Conservation (phyloP, 108 stramenopile genomes). For the Fistulifera pelliculosa region DNA sequence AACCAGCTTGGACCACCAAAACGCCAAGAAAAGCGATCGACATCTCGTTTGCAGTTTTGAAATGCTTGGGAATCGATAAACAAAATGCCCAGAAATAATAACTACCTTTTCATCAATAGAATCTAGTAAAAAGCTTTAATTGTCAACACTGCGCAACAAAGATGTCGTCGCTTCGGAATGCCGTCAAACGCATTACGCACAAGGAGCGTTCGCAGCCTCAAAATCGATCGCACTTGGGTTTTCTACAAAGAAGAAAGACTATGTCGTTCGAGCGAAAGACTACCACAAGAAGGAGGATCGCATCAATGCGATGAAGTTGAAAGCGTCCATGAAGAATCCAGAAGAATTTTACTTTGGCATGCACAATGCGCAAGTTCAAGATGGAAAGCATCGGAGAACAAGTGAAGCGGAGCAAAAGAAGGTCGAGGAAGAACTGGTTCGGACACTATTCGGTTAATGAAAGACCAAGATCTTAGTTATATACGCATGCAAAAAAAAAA, state of each 20-base stretch:
- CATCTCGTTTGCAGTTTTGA: no score
- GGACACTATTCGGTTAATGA: constrained; percentile 79
- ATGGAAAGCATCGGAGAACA: constrained; percentile 42
- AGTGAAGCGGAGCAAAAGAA: constrained; percentile 37
- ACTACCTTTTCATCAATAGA: constrained; percentile 1
- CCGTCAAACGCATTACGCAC: constrained; percentile 96
- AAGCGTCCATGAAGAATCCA: constrained; percentile 88
- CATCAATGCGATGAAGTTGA: constrained; percentile 57
- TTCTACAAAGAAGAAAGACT: constrained; percentile 97
- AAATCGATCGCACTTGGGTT: constrained; percentile 78
- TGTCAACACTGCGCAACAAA: constrained; percentile 1
- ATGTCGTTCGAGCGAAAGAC: constrained; percentile 87
- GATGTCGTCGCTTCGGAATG: constrained; percentile 98
- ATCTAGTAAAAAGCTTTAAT: neutral
- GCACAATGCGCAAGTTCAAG: constrained; percentile 72
- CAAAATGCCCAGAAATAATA: neutral
- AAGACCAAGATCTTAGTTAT: constrained; percentile 95
- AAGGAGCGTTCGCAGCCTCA: constrained; percentile 95
- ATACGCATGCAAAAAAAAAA: constrained; percentile 69
- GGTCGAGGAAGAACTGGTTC: constrained; percentile 35
- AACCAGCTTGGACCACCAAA: no score
- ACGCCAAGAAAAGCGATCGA: neutral
- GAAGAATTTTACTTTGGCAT: constrained; percentile 99
- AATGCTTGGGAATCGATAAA: no score
- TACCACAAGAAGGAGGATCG: constrained; percentile 80